Evolutionary conservation across 768 basidiomycete genomes (phyloP), one percentile per base, ranked within the genome.

Genomic region (Lepiota venenata): DNA sequence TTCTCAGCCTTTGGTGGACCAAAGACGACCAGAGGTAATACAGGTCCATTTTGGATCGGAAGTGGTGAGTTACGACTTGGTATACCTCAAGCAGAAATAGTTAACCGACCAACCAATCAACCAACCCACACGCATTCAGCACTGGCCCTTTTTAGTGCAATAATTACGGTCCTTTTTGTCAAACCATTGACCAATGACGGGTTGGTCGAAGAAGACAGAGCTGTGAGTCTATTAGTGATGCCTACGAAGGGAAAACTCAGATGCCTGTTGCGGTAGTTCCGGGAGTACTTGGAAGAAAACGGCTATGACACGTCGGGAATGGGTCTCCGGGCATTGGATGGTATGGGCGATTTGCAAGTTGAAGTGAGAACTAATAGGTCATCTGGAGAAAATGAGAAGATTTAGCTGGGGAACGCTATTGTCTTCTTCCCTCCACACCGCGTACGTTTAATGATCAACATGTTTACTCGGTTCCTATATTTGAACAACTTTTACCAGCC

Each of bases 21-120:
- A 1, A 58, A 47, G 15, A 69, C 79, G 16, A 65, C 69, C 37
- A 77, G 72, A 57, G 87, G 84, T 47, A 85, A 87, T 63, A 92
- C 91, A 0, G 91, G 90, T 22, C 89, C 90, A 12, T 92, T 92
- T 79, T 91, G 86, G 88, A 65, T 92, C 56, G 91, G 77, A n/a
- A 88, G 87, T 58, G 86, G 84, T 74, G 59, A n/a, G 70, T 62
- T 5, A 9, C 2, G 43, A 21, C 12, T 22, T 20, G 40, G 15
- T 41, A 9, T 50, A 18, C 25, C 43, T 32, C n/a, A n/a, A n/a
- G n/a, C n/a, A n/a, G n/a, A n/a, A n/a, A n/a, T n/a, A n/a, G n/a
- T n/a, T n/a, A n/a, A n/a, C n/a, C n/a, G n/a, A n/a, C n/a, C n/a
- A n/a, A n/a, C n/a, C n/a, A n/a, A n/a, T n/a, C n/a, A n/a, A n/a